These are phyloP conservation scores for Penicillium maclennaniae DNA, from an alignment of 495 filamentous ascomycete species.

Conservation along the genomic window DNA sequence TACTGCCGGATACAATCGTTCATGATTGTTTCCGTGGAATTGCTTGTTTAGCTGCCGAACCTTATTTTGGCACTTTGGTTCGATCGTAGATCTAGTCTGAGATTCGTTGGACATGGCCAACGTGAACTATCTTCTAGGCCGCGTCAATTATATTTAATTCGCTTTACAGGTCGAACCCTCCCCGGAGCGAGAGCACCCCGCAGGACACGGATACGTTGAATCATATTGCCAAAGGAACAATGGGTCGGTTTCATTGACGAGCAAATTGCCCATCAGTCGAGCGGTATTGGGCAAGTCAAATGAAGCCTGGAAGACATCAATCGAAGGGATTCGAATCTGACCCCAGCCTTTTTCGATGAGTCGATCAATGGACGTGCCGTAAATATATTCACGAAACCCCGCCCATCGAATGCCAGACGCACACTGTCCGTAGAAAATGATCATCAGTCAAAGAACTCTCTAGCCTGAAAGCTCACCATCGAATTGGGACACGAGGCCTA, in stretches of 20 bases:
- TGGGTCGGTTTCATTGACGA: slow-evolving; percentile 50
- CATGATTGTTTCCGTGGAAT: background rate
- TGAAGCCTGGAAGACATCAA: slow-evolving; percentile 45
- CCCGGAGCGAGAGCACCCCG: slow-evolving; percentile 29
- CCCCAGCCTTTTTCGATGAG: slow-evolving; percentile 42
- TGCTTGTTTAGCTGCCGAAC: background rate
- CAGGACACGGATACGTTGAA: slow-evolving; percentile 36
- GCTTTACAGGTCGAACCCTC: slow-evolving; percentile 2
- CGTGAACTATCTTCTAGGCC: no score
- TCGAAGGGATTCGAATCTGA: slow-evolving; percentile 44
- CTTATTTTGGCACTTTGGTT: background rate
- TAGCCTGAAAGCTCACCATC: no score
- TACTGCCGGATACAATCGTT: background rate
- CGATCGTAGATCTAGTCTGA: background rate
- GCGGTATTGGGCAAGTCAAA: slow-evolving; percentile 30
- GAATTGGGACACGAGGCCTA: slow-evolving; percentile 3
- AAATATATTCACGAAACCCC: slow-evolving; percentile 52
- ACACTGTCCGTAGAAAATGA: slow-evolving; percentile 28
- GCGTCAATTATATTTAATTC: no score
- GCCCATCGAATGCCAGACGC: slow-evolving; percentile 53
- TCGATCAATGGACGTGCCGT: slow-evolving; percentile 45
- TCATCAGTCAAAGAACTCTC: no score
- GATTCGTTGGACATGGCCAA: no score
- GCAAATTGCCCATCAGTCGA: slow-evolving; percentile 36
- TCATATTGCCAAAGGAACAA: slow-evolving; percentile 53